phyloP scores from a whole-genome alignment of 352 stramenopile genomes.

The Elongisporangium anandrum region DNA sequence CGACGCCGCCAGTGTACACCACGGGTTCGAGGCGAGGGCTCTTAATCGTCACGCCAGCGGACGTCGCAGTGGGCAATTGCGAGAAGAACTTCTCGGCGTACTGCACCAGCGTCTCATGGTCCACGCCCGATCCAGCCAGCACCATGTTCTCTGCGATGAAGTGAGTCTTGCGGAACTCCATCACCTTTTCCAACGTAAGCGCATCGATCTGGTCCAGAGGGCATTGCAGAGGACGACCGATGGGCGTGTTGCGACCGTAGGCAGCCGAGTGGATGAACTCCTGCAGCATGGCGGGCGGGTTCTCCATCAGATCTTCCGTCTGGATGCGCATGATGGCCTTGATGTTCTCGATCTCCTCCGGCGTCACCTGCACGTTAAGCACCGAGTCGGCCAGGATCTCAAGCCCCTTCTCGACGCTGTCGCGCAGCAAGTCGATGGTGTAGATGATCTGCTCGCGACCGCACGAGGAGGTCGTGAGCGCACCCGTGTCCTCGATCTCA shows the following conservation, averaged over 20 bases:
- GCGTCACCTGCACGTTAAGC: conserved; percentile 67
- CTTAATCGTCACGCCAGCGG: conserved; percentile 17
- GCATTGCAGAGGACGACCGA: conserved; percentile 82
- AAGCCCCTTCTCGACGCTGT: conserved; percentile 90
- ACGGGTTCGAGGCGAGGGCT: conserved; percentile 37
- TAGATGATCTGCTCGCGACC: conserved; percentile 96
- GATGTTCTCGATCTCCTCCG: conserved; percentile 89
- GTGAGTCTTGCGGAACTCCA: conserved; percentile 63
- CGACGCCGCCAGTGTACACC: conserved; percentile 66
- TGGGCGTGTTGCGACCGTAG: conserved; percentile 65
- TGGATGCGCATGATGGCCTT: conserved; percentile 94
- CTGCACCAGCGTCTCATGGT: conserved; percentile 92
- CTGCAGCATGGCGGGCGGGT: conserved; percentile 77
- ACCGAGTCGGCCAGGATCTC: conserved; percentile 90
- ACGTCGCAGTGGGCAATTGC: conserved; percentile 25
- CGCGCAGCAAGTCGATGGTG: conserved; percentile 94
- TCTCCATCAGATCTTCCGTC: conserved; percentile 89
- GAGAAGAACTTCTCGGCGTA: conserved; percentile 90
- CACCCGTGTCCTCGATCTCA: conserved; percentile 92
- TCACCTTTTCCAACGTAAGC: conserved; percentile 69
- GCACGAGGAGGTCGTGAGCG: conserved; percentile 86
- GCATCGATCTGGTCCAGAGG: conserved; percentile 73
- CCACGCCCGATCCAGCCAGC: conserved; percentile 91
- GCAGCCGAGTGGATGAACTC: conserved; percentile 86
- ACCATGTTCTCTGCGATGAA: conserved; percentile 91